Evolutionary conservation across 1,284 basidiomycete genomes (phyloP), one percentile per base, ranked within the genome.

Genomic region (Cutaneotrichosporon dermatis): DNA sequence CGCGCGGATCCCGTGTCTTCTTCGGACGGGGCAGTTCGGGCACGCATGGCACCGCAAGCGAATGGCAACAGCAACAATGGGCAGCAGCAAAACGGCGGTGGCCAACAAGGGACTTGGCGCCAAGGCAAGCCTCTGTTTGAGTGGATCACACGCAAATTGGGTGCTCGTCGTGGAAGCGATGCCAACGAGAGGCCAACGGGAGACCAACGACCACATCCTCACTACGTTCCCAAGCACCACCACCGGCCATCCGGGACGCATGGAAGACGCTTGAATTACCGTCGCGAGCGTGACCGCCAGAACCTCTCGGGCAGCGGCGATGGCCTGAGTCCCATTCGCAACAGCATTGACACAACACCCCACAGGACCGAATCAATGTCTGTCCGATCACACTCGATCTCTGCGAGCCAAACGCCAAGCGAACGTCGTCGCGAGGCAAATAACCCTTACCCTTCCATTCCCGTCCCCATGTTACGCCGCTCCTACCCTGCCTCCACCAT

Each of bases 71-170:
- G 8, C 33, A 40, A 25, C 50, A 13, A 15, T 8, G 34, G 11
- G 35, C 11, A 48, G 10, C 45, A 49, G 48, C 33, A 35, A 12
- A 7, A 40, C 15, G 15, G 44, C 6, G 15, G 25, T 25, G 25
- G 25, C 25, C 25, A 40, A 5, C 37, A 51, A 16, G 37, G 37
- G 5, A 39, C 37, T 12, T 51, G 50, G 50, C 46, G 55, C 9
- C 55, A 50, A n/a, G 66, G 60, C 43, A 90, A 92, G 74, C 91
- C 91, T 3, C 87, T 94, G 67, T 87, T 93, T 70, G 89, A 90
- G 67, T 94, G 91, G 91, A 86, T 94, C 66, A 88, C 91, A 66
- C 85, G 90, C 66, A 94, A 94, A 76, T 81, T 93, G 13, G 72
- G 70, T 8, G 66, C 64, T 6, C 64, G 68, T 0, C 66, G 73